Evolutionary conservation across 225 moss, liverwort and hornwort genomes (phyloP), one percentile per base, ranked within the genome.

Genomic region (Anthoceros angustus): DNA sequence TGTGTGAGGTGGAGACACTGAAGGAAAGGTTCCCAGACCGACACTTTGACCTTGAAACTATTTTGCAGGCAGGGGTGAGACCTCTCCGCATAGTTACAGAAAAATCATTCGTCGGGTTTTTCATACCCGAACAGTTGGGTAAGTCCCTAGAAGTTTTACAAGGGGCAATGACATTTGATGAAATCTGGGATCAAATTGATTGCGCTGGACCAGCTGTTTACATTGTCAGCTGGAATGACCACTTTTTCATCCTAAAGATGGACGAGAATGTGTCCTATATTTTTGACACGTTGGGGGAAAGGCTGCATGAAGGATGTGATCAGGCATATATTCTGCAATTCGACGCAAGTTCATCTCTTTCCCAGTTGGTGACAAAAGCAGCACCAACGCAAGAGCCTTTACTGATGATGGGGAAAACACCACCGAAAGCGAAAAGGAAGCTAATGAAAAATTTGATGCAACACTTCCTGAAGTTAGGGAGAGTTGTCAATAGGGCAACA

Each of bases 221-320:
- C 41, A 91, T 95, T 43, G 91, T 91, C 42, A 91, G 95, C 77
- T 95, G 95, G 95, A 95, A 95, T 42, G 95, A 95, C 71, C 95
- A 95, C 67, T 95, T 95, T 63, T 95, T 95, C 68, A 86, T 95
- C 6, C 88, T 95, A 8, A 85, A 88, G 75, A 61, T 95, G 65
- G 91, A 88, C 69, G 85, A 88, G 40, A 67, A 83, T 39, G 80
- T 75, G 25, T 95, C 88, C 75, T 88, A 86, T 42, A 91, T 91
- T 63, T 91, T 95, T 42, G 95, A 95, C 69, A 95, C 95, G 1
- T 75, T 95, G 41, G 95, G 95, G 40, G 95, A 95, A 77, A 84
- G 95, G 72, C 71, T 95, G 23, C 85, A 88, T 72, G 95, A 95
- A 76, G 95, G 91, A 61, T 88, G 95, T 43, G 85, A 85, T 62